Evolutionary conservation across 129 eudicot species (phyloP).

Genomic region (Flaveria robusta): DNA sequence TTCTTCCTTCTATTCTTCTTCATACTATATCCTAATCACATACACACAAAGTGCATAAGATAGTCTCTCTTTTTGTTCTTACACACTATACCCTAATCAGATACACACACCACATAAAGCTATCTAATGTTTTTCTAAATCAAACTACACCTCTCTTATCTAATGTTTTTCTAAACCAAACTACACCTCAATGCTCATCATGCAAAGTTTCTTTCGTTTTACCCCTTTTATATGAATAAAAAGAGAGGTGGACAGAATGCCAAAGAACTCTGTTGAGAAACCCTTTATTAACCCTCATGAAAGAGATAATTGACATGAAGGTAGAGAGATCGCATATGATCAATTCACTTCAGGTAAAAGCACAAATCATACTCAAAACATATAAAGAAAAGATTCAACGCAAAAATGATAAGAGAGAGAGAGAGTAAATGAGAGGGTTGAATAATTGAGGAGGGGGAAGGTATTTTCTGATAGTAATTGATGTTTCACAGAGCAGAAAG

Average conservation of each 20-base stretch:
- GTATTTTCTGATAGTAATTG: background rate
- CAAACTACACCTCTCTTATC: background rate
- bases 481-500: background rate
- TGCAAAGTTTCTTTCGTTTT: background rate
- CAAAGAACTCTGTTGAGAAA: conserved; percentile 77
- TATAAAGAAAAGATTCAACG: background rate
- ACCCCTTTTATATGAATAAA: background rate
- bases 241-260: conserved; percentile 99
- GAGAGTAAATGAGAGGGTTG: conserved; percentile 33
- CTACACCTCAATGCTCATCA: background rate
- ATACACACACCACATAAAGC: background rate
- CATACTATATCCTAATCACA: background rate
- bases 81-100: too few species aligned
- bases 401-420: conserved; percentile 14
- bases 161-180: background rate
- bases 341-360: background rate
- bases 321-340: background rate
- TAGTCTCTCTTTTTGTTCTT: too few species aligned
- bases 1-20: too few species aligned
- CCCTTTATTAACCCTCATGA: conserved; percentile 80
- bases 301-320: background rate
- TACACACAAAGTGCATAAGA: background rate
- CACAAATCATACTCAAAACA: background rate
- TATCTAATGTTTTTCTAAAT: too few species aligned
- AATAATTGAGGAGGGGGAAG: conserved; percentile 24